Base-by-base conservation (phyloP, 1,139 yeast genomes). In the Nadsonia starkeyi-henricii region DNA sequence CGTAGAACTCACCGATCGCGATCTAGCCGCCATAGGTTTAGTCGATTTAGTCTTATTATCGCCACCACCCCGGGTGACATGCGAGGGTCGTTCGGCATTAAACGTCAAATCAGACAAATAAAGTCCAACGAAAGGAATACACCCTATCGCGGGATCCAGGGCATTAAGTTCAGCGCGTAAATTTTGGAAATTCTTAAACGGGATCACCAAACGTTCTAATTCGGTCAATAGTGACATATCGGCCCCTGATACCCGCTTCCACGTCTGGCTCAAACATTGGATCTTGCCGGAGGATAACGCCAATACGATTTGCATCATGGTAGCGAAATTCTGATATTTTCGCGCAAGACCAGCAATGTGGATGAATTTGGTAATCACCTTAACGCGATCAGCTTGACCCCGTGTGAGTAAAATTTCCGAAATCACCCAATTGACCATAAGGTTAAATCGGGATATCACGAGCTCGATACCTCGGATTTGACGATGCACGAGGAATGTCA, bases 111-210 rank as follows among this genome's bases (percentile, higher is more conserved):
- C 97, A 1, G 89, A 81, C 47, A 91, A 64, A 58, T 85, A 88
- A 43, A 91, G 71, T 1, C 95, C 96, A 48, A 89, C 77, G 62
- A 88, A 89, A 23, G 97, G 97, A 47, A 89, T 79, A 57, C 95
- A 81, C 1, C 97, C 97, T 51, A 70, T 73, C 7, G 54, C 30
- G 15, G 88, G 86, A 49, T 75, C 76, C 52, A 81, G 69, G 43
- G 71, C 73, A 54, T 76, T 77, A 54, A 86, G 71, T 51, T 82
- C 76, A 20, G 71, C 64, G 54, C 96, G 71, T 52, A 89, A 70
- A 49, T 75, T 74, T 49, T 74, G 65, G 61, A 85, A 89, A 58
- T 78, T 82, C 60, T 81, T 78, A 63, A 79, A 71, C 46, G 81
- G 79, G 48, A 81, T 67, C 41, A 82, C 72, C 56, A 70, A 49